These are phyloP conservation scores for Violaceomyces palustris DNA, from an alignment of 1,284 basidiomycete species.

Conservation along the genomic window DNA sequence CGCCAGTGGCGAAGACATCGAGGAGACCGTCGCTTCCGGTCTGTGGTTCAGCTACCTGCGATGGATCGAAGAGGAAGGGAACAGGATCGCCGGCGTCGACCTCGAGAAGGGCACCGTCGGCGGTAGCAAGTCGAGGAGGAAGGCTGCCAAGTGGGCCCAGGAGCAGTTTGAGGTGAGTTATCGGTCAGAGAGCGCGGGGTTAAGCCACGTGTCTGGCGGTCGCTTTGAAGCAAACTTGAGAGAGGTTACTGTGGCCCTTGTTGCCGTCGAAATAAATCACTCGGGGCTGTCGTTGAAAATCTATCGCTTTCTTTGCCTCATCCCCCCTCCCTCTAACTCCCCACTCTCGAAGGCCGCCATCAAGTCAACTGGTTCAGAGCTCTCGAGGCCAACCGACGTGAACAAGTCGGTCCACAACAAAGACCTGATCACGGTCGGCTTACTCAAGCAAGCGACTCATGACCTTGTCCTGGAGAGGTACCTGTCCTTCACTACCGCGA, in stretches of 20 bases:
- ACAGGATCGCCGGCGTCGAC: background rate
- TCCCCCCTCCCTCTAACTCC: background rate
- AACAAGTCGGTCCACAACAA: background rate
- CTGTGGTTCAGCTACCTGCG: conserved; percentile 10
- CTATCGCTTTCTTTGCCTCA: background rate
- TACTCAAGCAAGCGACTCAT: conserved; percentile 18
- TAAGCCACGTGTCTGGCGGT: no score
- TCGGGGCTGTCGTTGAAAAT: background rate
- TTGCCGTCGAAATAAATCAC: background rate
- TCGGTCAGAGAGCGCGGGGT: no score
- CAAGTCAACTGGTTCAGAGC: background rate
- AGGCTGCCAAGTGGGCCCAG: background rate
- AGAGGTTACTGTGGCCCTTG: no score
- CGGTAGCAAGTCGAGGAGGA: conserved; percentile 1
- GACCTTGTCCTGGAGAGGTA: conserved; percentile 20
- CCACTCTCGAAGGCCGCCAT: background rate
- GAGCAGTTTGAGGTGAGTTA: background rate
- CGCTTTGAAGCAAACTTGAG: no score
- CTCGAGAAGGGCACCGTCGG: conserved; percentile 10
- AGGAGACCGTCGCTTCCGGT: background rate
- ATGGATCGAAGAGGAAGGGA: conserved; percentile 16
- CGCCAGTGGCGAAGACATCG: no score
- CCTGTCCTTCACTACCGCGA: conserved; percentile 6
- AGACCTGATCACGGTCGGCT: background rate
- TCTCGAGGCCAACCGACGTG: background rate